Percentiles rank a stretch among this genome's conserved stretches.
Evolutionary conservation across 352 stramenopile species (phyloP).

Genomic region (Globisporangium paroecandrum): DNA sequence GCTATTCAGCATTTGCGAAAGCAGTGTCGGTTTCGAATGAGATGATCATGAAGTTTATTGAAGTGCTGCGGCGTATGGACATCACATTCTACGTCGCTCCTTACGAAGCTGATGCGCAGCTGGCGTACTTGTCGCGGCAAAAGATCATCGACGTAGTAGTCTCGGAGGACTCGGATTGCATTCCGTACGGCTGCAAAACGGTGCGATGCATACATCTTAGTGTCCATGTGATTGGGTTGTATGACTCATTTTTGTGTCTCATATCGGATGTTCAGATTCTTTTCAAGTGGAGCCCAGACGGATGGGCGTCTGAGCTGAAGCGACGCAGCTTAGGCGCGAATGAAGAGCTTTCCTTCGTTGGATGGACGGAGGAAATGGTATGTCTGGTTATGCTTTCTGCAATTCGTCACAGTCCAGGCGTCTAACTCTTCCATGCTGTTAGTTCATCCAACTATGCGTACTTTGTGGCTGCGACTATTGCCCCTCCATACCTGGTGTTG

Average conservation of each 20-base stretch:
- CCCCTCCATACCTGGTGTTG: slow-evolving; percentile 62
- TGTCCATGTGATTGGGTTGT: not conserved
- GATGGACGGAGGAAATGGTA: slow-evolving; percentile 87
- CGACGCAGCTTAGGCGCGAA: slow-evolving; percentile 72
- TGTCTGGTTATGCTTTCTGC: not conserved
- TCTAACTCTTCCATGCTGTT: not conserved
- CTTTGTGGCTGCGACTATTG: slow-evolving; percentile 90
- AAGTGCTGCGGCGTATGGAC: slow-evolving; percentile 50
- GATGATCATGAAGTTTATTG: slow-evolving; percentile 72
- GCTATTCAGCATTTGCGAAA: slow-evolving; percentile 38
- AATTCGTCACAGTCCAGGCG: not conserved
- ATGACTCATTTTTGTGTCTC: not conserved
- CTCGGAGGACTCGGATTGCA: slow-evolving; percentile 95
- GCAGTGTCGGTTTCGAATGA: slow-evolving; percentile 65
- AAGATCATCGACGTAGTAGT: slow-evolving; percentile 93
- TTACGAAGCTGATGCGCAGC: slow-evolving; percentile 97
- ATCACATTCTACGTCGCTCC: slow-evolving; percentile 94
- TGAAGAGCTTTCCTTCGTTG: slow-evolving; percentile 77
- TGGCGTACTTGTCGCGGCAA: slow-evolving; percentile 89
- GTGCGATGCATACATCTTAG: slow-evolving; percentile 12
- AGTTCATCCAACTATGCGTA: slow-evolving; percentile 85
- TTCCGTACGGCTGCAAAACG: slow-evolving; percentile 92
- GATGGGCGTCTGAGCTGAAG: slow-evolving; percentile 86
- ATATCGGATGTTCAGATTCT: slow-evolving; percentile 50
- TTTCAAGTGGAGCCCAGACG: slow-evolving; percentile 92